A percentile compares a stretch with the other conserved stretches of the same genome.
Evolutionary conservation across 306 rosid genomes (phyloP).

Genomic region (Urtica urens): DNA sequence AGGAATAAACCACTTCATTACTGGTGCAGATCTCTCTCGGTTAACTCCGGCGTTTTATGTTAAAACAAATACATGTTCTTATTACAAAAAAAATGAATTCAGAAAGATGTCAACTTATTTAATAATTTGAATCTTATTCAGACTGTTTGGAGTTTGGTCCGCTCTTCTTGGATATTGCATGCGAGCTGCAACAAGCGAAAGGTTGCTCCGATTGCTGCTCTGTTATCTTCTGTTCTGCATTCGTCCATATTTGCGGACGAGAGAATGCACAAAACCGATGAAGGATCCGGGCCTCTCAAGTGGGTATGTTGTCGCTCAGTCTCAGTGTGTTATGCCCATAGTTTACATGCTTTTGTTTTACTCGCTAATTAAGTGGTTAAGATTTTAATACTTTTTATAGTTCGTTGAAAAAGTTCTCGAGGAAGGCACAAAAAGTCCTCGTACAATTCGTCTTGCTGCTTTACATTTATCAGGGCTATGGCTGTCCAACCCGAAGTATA

Average conservation of each 20-base stretch:
- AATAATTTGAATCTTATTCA: conserved; percentile 24
- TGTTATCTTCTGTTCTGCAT: conserved; percentile 87
- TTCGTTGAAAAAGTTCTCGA: conserved; percentile 66
- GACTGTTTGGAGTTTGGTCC: conserved; percentile 93
- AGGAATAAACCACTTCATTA: too few species aligned
- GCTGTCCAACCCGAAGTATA: conserved; percentile 64
- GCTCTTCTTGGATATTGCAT: conserved; percentile 87
- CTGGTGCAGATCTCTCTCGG: too few species aligned
- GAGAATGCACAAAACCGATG: conserved; percentile 57
- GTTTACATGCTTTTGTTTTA: too few species aligned
- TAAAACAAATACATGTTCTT: too few species aligned
- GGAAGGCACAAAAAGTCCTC: conserved; percentile 92
- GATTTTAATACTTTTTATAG: conserved; percentile 31
- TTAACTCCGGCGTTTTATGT: too few species aligned
- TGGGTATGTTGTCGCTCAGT: conserved; percentile 56
- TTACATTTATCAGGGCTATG: conserved; percentile 82
- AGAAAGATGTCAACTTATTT: conserved; percentile 2
- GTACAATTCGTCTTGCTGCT: conserved; percentile 96
- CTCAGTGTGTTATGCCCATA: neutral
- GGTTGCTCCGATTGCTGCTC: conserved; percentile 89
- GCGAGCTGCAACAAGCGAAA: conserved; percentile 84
- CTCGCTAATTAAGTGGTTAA: conserved; percentile 7
- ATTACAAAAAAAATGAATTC: too few species aligned
- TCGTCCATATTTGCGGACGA: conserved; percentile 60
- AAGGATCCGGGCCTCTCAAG: conserved; percentile 74